Base-by-base conservation (phyloP, 73 alveolate genomes). In the Blepharisma stoltei region DNA sequence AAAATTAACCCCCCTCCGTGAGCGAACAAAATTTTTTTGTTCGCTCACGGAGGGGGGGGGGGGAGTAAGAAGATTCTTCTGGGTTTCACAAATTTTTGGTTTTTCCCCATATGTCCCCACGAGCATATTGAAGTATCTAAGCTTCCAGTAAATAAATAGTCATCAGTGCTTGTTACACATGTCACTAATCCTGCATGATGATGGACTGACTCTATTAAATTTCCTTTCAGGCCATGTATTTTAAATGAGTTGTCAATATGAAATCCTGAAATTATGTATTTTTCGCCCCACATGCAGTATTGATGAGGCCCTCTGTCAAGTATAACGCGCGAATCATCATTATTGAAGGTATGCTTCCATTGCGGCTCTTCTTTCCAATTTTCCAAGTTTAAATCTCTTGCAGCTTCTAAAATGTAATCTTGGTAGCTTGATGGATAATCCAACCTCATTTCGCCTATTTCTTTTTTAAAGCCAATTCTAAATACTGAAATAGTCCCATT, bases 61-160 rank as follows among this genome's bases (percentile, higher is more conserved):
- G 43, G 46, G 8, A 8, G 6, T 8, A n/a, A 32, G 41, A 32
- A 32, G 41, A 32, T 32, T 32, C 41, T 32, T 32, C 41, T 32
- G 0, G 41, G 41, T 32, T 32, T 32, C 41, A 32, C 41, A 32
- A 32, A 32, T 32, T 32, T 32, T 32, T 32, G 41, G 41, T 3
- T 32, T 32, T 32, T 32, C 41, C 41, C 73, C 11, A 8, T 3
- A 18, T 60, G 49, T 8, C 46, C 45, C 79, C 79, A 69, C 4
- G 41, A n/a, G n/a, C 20, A 7, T 69, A 69, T 46, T 38, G 76
- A 7, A 11, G 79, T 9, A 6, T 69, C 79, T 69, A 69, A 69
- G 5, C 79, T 43, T 14, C 75, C 79, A 37, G 79, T 18, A n/a
- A 25, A 9, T 38, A 69, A 9, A 44, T 14, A 37, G 11, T 69